Evolutionary conservation across 805 yeast genomes (phyloP).

Genomic region (Suhomyces prunicola): DNA sequence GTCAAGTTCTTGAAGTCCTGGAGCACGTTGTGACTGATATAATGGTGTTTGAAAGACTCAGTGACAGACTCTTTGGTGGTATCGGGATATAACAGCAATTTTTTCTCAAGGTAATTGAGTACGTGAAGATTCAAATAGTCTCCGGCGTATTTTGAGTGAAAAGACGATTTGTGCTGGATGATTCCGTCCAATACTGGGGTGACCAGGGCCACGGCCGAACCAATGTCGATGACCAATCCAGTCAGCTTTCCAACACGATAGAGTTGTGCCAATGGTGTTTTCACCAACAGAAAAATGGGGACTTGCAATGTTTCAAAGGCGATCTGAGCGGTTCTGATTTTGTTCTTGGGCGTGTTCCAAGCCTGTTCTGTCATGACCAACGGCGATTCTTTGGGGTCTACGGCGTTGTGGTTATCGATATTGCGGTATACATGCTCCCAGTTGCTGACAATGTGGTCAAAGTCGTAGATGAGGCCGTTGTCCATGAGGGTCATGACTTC

Average conservation of each 20-base stretch:
- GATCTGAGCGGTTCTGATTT: conserved; percentile 57
- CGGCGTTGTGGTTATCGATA: conserved; percentile 39
- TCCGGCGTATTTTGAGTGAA: conserved; percentile 76
- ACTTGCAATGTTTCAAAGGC: conserved; percentile 74
- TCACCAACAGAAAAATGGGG: conserved; percentile 73
- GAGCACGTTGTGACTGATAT: conserved; percentile 31
- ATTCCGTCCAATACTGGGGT: conserved; percentile 79
- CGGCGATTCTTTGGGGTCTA: conserved; percentile 61
- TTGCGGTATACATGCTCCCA: conserved; percentile 64
- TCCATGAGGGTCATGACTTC: conserved; percentile 60
- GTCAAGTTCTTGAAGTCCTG: conserved; percentile 33
- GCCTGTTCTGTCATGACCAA: conserved; percentile 61
- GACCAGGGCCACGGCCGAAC: conserved; percentile 64
- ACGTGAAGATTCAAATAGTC: conserved; percentile 73
- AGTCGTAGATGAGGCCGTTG: conserved; percentile 66
- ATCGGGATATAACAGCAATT: conserved; percentile 21
- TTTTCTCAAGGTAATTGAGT: conserved; percentile 40
- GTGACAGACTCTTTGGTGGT: conserved; percentile 9
- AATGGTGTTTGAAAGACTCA: conserved; percentile 36
- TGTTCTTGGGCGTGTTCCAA: conserved; percentile 64
- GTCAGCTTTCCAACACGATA: conserved; percentile 76
- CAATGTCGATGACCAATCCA: conserved; percentile 79
- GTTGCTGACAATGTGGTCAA: conserved; percentile 63
- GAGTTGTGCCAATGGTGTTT: conserved; percentile 73
- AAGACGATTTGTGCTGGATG: conserved; percentile 60